Evolutionary conservation across 2,329 filamentous ascomycete species (phyloP).

Genomic region (Neopestalotiopsis sp.): DNA sequence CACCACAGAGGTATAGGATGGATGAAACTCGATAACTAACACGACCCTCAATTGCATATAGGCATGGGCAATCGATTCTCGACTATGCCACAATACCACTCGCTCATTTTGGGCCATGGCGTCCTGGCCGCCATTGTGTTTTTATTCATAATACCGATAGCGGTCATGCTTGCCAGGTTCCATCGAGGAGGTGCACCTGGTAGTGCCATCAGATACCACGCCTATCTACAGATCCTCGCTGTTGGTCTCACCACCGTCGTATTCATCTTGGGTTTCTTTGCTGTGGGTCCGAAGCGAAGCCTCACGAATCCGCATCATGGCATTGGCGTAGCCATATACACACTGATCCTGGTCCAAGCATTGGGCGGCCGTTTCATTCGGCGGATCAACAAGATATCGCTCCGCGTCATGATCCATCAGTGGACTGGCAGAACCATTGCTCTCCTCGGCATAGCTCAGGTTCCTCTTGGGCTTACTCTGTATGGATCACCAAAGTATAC

Average conservation of each 20-base stretch:
- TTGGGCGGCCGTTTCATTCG: constrained; percentile 71
- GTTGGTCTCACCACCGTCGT: constrained; percentile 72
- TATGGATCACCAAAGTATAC: constrained; percentile 87
- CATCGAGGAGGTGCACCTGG: constrained; percentile 66
- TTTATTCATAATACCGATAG: constrained; percentile 73
- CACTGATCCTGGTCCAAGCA: constrained; percentile 73
- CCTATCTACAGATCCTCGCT: constrained; percentile 75
- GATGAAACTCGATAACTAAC: constrained; percentile 19
- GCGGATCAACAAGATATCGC: constrained; percentile 54
- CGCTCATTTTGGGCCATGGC: constrained; percentile 73
- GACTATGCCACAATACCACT: constrained; percentile 72
- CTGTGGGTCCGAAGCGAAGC: constrained; percentile 74
- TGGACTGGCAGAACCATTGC: constrained; percentile 83
- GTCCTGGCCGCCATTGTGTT: constrained; percentile 76
- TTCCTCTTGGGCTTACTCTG: constrained; percentile 86
- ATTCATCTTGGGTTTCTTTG: constrained; percentile 78
- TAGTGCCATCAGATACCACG: constrained; percentile 71
- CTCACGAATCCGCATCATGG: constrained; percentile 85
- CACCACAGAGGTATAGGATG: neutral
- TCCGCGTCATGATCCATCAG: constrained; percentile 75
- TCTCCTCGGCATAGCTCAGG: constrained; percentile 82
- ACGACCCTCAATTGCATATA: constrained; percentile 37
- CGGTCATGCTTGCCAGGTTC: constrained; percentile 78
- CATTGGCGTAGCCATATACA: constrained; percentile 81
- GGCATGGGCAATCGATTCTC: constrained; percentile 85